Evolutionary conservation across 768 basidiomycete genomes (phyloP).

Genomic region (Lyophyllum shimeji): DNA sequence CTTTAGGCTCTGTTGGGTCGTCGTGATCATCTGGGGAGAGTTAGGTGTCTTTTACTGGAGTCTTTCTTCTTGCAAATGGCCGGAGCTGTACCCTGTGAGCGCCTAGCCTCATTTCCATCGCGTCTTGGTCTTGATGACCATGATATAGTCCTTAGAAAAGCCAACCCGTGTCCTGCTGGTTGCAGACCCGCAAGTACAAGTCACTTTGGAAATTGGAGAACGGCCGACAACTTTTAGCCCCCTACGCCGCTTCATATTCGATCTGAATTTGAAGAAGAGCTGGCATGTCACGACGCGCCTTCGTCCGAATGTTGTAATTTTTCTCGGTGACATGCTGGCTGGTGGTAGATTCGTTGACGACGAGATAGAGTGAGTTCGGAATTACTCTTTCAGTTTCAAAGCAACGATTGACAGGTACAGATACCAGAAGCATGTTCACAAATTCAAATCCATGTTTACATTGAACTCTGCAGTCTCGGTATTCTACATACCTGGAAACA

Average conservation of each 20-base stretch:
- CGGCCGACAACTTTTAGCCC: constrained; percentile 40
- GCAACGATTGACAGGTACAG: constrained; percentile 32
- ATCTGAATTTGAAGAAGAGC: constrained; percentile 64
- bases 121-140: not conserved
- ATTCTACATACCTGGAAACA: constrained; percentile 78
- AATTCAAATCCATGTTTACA: constrained; percentile 65
- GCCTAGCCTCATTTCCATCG: not conserved
- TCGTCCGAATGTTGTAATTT: constrained; percentile 65
- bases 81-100: constrained; percentile 34
- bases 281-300: constrained; percentile 65
- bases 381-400: not conserved
- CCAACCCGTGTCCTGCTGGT: constrained; percentile 64
- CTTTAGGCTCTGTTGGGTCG: constrained; percentile 19
- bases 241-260: constrained; percentile 44
- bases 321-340: constrained; percentile 77
- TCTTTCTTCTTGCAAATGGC: constrained; percentile 62
- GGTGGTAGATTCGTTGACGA: constrained; percentile 54
- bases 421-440: constrained; percentile 55
- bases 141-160: constrained; percentile 13
- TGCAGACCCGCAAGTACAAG: constrained; percentile 65
- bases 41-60: constrained; percentile 58
- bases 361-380: constrained; percentile 39
- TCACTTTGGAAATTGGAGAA: constrained; percentile 35
- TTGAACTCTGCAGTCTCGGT: constrained; percentile 36
- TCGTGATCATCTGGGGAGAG: constrained; percentile 61